Percentiles rank a stretch among this genome's conserved stretches.
Evolutionary conservation across 257 asterid species (phyloP).

Genomic region (Nicotiana sylvestris): DNA sequence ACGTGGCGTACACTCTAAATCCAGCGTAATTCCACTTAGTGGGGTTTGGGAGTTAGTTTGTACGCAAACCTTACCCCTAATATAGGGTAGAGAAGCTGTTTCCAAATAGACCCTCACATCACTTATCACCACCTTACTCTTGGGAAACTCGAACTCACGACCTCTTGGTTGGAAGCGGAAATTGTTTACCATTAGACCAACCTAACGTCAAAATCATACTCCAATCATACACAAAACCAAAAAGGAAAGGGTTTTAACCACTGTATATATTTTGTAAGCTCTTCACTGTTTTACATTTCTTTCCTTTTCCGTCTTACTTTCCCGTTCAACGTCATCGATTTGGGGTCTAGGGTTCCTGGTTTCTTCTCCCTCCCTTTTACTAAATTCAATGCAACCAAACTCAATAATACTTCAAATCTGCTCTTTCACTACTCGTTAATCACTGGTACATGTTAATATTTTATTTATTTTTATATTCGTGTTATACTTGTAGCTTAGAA

Average conservation of each 20-base stretch:
- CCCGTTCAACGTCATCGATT: conserved; percentile 22
- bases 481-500: background rate
- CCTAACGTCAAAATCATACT: background rate
- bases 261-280: background rate
- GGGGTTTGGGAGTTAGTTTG: too few relatives aligned
- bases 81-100: too few relatives aligned
- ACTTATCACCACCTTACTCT: too few relatives aligned
- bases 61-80: too few relatives aligned
- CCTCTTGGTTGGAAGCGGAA: too few relatives aligned
- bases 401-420: conserved; percentile 8
- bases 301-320: background rate
- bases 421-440: background rate
- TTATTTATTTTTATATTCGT: background rate
- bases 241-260: background rate
- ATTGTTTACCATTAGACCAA: too few relatives aligned
- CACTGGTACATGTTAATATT: background rate
- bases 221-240: background rate
- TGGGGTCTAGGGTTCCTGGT: conserved; percentile 31
- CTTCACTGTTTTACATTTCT: background rate
- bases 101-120: too few relatives aligned
- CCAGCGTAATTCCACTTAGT: background rate
- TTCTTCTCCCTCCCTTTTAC: background rate
- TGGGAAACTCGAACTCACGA: too few relatives aligned
- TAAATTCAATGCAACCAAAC: background rate
- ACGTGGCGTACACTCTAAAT: background rate